Percentiles rank a stretch among this genome's conserved stretches.
These are phyloP conservation scores for Macrophomina tecta DNA, from an alignment of 2,329 filamentous ascomycete genomes.

Conservation along the genomic window DNA sequence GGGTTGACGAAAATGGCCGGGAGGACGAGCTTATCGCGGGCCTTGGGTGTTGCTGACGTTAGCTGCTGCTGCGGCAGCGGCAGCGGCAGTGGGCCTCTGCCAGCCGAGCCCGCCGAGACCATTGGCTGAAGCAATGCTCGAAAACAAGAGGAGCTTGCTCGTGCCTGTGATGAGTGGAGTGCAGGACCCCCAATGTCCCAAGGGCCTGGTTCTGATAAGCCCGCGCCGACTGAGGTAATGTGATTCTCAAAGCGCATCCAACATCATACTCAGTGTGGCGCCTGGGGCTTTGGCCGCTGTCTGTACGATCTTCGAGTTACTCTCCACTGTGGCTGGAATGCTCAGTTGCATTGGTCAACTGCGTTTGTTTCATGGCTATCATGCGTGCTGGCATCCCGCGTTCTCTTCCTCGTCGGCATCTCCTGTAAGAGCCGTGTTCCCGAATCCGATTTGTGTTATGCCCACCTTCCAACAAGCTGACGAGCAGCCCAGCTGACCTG, in stretches of 20 bases:
- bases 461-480: too few relatives aligned
- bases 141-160: neutral
- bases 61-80: neutral
- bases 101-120: slow-evolving; percentile 1
- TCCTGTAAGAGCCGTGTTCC: neutral
- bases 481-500: too few relatives aligned
- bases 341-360: neutral
- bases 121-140: neutral
- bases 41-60: neutral
- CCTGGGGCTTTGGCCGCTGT: neutral
- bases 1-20: neutral
- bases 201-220: slow-evolving; percentile 6
- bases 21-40: slow-evolving; percentile 10
- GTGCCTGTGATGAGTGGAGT: neutral
- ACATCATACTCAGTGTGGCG: neutral
- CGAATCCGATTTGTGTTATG: too few relatives aligned
- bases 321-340: neutral
- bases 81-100: neutral
- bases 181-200: neutral
- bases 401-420: neutral
- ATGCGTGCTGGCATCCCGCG: neutral
- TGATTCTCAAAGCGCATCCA: slow-evolving; percentile 14
- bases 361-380: neutral
- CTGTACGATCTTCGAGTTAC: neutral
- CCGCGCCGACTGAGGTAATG: slow-evolving; percentile 23